phyloP scores from a whole-genome alignment of 164 flowering plant genomes.

The Magnolia officinalis region DNA sequence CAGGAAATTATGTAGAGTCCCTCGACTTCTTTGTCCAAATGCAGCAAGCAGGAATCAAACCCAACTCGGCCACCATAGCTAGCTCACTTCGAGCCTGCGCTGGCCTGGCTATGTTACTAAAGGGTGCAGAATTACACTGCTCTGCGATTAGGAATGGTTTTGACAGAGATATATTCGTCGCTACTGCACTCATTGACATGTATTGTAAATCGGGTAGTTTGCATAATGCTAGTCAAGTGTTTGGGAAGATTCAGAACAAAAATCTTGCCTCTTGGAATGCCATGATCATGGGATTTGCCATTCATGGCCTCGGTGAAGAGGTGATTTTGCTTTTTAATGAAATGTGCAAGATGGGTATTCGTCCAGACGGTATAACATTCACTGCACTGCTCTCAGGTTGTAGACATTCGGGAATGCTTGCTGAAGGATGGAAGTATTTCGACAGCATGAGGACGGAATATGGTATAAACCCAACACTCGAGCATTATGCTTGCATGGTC shows the following conservation, averaged over 20 bases:
- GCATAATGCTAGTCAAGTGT: conserved; percentile 34
- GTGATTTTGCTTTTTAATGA: conserved; percentile 40
- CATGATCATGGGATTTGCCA: conserved; percentile 59
- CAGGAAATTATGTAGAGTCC: conserved; percentile 34
- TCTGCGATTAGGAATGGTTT: conserved; percentile 34
- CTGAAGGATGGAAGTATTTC: conserved; percentile 64
- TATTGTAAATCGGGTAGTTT: conserved; percentile 52
- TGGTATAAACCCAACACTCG: conserved; percentile 41
- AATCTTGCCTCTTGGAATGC: conserved; percentile 59
- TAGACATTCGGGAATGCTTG: conserved; percentile 52
- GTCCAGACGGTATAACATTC: conserved; percentile 58
- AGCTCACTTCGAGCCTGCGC: conserved; percentile 51
- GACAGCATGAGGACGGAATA: conserved; percentile 46
- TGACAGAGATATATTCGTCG: conserved; percentile 36
- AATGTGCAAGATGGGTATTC: conserved; percentile 38
- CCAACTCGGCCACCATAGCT: conserved; percentile 51
- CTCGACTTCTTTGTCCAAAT: conserved; percentile 38
- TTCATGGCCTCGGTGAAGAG: conserved; percentile 42
- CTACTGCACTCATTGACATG: conserved; percentile 61
- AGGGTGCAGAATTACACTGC: conserved; percentile 57
- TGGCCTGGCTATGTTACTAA: conserved; percentile 45
- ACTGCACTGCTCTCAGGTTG: conserved; percentile 59
- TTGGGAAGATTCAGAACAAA: conserved; percentile 31
- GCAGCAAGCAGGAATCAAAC: conserved; percentile 45
- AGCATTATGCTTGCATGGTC: conserved; percentile 75